Evolutionary conservation across 345 rosid genomes (phyloP).

Genomic region (Linum lewisii): DNA sequence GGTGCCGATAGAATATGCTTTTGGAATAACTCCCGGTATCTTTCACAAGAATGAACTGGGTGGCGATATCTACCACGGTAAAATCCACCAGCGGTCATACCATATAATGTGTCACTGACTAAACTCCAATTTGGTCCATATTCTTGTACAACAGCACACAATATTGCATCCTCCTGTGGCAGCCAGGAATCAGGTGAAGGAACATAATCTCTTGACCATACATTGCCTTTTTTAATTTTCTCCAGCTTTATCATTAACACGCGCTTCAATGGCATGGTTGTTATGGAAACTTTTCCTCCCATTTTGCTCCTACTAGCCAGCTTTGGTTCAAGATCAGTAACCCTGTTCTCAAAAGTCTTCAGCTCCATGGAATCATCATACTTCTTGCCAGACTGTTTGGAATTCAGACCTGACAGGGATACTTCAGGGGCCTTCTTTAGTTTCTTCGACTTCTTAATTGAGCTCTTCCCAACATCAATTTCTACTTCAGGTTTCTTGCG

Average conservation of each 20-base stretch:
- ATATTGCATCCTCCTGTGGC: conserved; percentile 93
- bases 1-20: conserved; percentile 59
- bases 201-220: conserved; percentile 91
- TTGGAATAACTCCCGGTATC: conserved; percentile 83
- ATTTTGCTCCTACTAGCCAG: conserved; percentile 53
- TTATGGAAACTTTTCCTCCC: conserved; percentile 69
- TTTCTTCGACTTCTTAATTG: conserved; percentile 74
- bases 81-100: conserved; percentile 91
- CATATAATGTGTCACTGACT: conserved; percentile 64
- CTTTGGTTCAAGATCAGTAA: conserved; percentile 58
- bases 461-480: conserved; percentile 35
- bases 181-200: conserved; percentile 89
- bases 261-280: conserved; percentile 78
- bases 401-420: conserved; percentile 29
- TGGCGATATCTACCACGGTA: conserved; percentile 92
- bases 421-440: conserved; percentile 36
- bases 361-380: conserved; percentile 33
- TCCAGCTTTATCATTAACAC: conserved; percentile 74
- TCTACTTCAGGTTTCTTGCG: conserved; percentile 50
- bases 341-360: conserved; percentile 27
- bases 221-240: conserved; percentile 79
- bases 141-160: conserved; percentile 98
- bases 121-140: conserved; percentile 92
- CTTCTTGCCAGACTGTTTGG: conserved; percentile 30
- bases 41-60: conserved; percentile 89